Percentiles rank a stretch among this genome's conserved stretches.
Evolutionary conservation across 2,329 filamentous ascomycete genomes (phyloP).

Genomic region (Teratosphaeria nubilosa): DNA sequence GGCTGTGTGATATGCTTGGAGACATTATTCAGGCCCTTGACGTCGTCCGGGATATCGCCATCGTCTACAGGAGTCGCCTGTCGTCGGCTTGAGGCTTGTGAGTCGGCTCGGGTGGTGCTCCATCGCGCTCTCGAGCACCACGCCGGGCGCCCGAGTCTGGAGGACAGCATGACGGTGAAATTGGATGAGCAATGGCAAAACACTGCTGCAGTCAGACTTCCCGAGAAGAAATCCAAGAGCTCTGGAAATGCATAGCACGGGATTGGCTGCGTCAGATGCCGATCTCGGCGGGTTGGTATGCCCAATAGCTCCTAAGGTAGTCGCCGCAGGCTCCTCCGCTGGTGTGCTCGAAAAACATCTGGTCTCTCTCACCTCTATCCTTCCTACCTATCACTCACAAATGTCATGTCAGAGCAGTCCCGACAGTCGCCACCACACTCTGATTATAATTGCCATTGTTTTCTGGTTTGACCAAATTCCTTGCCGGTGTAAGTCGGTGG

Average conservation of each 20-base stretch:
- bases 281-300: not conserved
- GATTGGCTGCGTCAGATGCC: not conserved
- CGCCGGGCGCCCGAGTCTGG: constrained; percentile 1
- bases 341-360: not conserved
- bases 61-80: constrained; percentile 8
- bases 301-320: not conserved
- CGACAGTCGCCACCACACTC: too few relatives aligned
- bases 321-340: not conserved
- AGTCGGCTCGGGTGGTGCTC: constrained; percentile 4
- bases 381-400: not conserved
- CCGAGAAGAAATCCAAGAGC: not conserved
- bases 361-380: not conserved
- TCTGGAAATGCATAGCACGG: not conserved
- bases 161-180: not conserved
- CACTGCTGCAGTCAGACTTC: not conserved
- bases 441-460: too few relatives aligned
- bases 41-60: constrained; percentile 2
- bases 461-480: too few relatives aligned
- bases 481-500: too few relatives aligned
- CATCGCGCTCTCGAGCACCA: constrained; percentile 8
- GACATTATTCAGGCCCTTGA: constrained; percentile 61
- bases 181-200: not conserved
- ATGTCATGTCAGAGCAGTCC: not conserved
- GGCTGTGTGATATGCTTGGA: constrained; percentile 84
- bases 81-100: constrained; percentile 1